Evolutionary conservation across 1,284 basidiomycete genomes (phyloP), one percentile per base, ranked within the genome.

Genomic region (Phellopilus nigrolimitatus): DNA sequence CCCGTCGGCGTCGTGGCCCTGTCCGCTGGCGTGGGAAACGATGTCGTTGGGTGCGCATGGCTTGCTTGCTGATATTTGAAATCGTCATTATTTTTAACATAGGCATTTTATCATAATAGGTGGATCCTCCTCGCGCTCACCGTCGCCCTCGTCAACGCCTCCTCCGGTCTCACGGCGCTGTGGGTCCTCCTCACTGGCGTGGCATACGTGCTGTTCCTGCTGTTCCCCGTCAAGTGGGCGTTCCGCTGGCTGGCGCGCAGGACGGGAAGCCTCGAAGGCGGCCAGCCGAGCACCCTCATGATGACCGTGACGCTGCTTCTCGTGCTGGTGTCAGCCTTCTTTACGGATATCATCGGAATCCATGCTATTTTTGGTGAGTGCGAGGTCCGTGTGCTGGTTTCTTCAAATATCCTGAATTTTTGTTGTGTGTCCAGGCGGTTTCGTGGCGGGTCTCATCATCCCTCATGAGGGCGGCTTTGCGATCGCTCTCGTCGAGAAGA

Each of bases 401-500:
- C 15, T 53, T 38, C n/a, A 19, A 33, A 25, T 39, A 13, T 17
- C 43, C 34, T n/a, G 34, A 19, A 5, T 41, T 19, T 6, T 43
- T 17, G 6, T 28, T 21, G 6, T 40, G 47, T 31, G 33, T 21
- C 13, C 51, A 83, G 85, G 88, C 53, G 89, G 84, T 1, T 97
- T 97, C 73, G 63, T 97, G 48, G 88, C 90, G 17, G 94, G 93
- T 38, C 72, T 97, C 10, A 84, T 95, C 62, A 82, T 97, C 41
- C 93, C 94, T 6, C 87, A 92, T 59, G 84, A 94, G 46, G 88
- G 88, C 49, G 91, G 90, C 3, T 93, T 84, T 63, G 88, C 81
- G 3, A 90, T 92, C 43, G 76, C 82, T 0, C 66, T 93, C 6
- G 79, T 82, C 0, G 83, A 86, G 61, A 85, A 82, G 67, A 70